A percentile compares a stretch with the other conserved stretches of the same genome.
Conservation (phyloP, 2,329 filamentous ascomycete species). For the Amphichorda felina region DNA sequence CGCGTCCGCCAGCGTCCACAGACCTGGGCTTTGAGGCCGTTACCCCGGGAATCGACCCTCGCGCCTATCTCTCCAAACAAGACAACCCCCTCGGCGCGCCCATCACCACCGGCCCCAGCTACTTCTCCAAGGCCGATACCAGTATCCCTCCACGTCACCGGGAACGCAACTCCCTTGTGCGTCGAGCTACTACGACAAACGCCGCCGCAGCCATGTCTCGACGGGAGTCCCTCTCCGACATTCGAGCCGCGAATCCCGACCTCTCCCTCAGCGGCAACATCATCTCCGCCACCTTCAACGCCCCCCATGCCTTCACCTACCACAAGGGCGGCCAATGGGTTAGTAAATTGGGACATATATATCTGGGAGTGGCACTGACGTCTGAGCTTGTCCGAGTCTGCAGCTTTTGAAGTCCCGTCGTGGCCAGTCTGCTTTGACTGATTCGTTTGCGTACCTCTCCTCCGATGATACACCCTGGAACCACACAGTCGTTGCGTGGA, state of each 20-base stretch:
- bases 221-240: constrained; percentile 41
- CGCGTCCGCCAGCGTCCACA: constrained; percentile 11
- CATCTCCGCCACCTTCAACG: constrained; percentile 54
- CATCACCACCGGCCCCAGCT: constrained; percentile 7
- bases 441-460: constrained; percentile 79
- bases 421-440: constrained; percentile 84
- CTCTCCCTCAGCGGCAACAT: constrained; percentile 51
- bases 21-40: constrained; percentile 13
- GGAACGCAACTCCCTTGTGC: constrained; percentile 1
- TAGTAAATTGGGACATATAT: constrained; percentile 12
- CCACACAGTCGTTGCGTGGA: constrained; percentile 90
- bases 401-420: constrained; percentile 67
- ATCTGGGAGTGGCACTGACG: not conserved
- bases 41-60: constrained; percentile 11
- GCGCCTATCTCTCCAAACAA: not conserved
- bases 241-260: constrained; percentile 43
- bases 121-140: constrained; percentile 11
- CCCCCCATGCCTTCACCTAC: constrained; percentile 48
- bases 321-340: constrained; percentile 50
- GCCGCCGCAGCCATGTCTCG: constrained; percentile 23
- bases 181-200: not conserved
- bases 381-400: not conserved
- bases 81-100: constrained; percentile 1
- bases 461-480: constrained; percentile 80
- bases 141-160: constrained; percentile 2